Evolutionary conservation across 495 filamentous ascomycete species (phyloP).

Genomic region (Platismatia glauca): DNA sequence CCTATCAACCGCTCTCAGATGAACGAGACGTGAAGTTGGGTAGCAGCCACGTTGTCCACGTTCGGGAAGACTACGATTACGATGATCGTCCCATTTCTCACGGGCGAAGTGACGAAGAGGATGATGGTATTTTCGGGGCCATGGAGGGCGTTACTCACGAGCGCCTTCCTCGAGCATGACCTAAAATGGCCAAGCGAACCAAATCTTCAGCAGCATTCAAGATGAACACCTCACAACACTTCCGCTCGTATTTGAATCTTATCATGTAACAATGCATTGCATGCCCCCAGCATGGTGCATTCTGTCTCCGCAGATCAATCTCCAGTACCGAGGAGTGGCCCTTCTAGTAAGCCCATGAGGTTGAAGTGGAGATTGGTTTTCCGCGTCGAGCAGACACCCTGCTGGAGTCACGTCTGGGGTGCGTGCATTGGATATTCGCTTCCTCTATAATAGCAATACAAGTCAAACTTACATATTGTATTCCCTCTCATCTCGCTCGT

Average conservation of each 20-base stretch:
- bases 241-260: neutral
- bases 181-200: neutral
- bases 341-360: slow-evolving; percentile 19
- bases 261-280: neutral
- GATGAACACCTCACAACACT: neutral
- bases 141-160: slow-evolving; percentile 72
- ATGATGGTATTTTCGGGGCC: slow-evolving; percentile 87
- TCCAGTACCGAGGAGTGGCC: slow-evolving; percentile 27
- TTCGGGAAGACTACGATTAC: slow-evolving; percentile 73
- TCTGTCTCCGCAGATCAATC: slow-evolving; percentile 25
- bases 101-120: slow-evolving; percentile 73
- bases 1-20: slow-evolving; percentile 26
- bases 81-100: slow-evolving; percentile 45
- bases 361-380: slow-evolving; percentile 27
- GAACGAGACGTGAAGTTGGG: slow-evolving; percentile 32
- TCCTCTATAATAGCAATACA: neutral
- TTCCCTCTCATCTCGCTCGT: too few species aligned
- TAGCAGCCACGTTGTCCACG: slow-evolving; percentile 39
- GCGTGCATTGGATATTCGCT: slow-evolving; percentile 4
- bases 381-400: slow-evolving; percentile 26
- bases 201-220: neutral
- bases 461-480: neutral
- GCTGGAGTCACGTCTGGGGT: neutral
- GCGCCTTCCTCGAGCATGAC: slow-evolving; percentile 8
- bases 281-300: slow-evolving; percentile 14